phyloP scores from a whole-genome alignment of 169 alveolate genomes.

The Cryptosporidium meleagridis region DNA sequence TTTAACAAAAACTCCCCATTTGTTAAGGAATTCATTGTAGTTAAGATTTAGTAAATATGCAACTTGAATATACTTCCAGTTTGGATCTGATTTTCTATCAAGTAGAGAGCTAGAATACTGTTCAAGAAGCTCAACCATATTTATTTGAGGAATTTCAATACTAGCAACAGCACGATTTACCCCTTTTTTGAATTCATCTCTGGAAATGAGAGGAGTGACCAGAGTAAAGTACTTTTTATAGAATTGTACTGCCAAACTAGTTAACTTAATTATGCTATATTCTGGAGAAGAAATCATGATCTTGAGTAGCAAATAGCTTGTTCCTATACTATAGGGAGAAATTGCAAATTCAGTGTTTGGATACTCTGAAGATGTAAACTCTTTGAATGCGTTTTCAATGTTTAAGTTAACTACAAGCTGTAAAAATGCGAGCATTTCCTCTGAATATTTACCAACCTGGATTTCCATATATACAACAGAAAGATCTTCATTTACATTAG shows the following conservation, averaged over 20 bases:
- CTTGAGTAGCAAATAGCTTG: conserved; percentile 9
- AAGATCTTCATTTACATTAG: conserved; percentile 20
- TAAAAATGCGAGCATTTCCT: conserved; percentile 20
- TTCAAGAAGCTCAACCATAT: conserved; percentile 4
- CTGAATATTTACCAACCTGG: conserved; percentile 11
- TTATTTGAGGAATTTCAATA: conserved; percentile 25
- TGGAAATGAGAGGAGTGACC: conserved; percentile 23
- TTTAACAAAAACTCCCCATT: conserved; percentile 32
- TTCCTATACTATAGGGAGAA: conserved; percentile 1
- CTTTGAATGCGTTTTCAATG: neutral
- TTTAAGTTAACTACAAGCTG: neutral
- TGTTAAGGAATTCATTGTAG: conserved; percentile 28
- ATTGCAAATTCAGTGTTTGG: conserved; percentile 5
- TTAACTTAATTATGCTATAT: conserved; percentile 10
- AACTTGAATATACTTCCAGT: conserved; percentile 43
- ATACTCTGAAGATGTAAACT: conserved; percentile 25
- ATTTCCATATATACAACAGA: conserved; percentile 8
- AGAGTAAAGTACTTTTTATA: conserved; percentile 28
- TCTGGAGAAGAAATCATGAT: conserved; percentile 14
- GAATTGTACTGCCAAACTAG: conserved; percentile 33
- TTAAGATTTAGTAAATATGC: conserved; percentile 26
- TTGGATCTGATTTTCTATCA: conserved; percentile 23
- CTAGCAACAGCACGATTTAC: neutral
- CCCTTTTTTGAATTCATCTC: conserved; percentile 26
- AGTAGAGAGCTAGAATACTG: conserved; percentile 23